Evolutionary conservation across 768 basidiomycete genomes (phyloP), one percentile per base, ranked within the genome.

Genomic region (Piloderma croceum): DNA sequence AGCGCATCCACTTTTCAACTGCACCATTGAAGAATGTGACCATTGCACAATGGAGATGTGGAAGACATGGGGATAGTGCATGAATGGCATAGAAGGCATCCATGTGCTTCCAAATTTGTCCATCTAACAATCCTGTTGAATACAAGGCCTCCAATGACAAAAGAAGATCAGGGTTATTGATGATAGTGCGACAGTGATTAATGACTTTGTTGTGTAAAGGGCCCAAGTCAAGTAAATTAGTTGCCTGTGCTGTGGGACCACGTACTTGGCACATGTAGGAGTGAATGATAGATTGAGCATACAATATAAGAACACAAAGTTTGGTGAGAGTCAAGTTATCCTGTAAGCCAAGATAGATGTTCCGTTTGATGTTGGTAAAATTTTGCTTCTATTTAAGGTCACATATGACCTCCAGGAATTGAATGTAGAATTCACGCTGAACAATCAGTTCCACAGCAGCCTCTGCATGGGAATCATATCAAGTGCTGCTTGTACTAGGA

Each of bases 401-500:
- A 1, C 49, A 44, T 12, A 62, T 46, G 7, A 39, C 18, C 7
- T 44, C 40, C 6, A 71, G 47, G 48, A 65, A 65, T 1, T 45
- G 19, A n/a, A 58, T 38, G 43, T 52, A 59, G 0, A 42, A 23
- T 0, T 44, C 22, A 2, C 48, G 59, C 37, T 65, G 34, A 0
- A 53, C 34, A 15, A 67, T 35, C 7, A 67, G 43, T 7, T 41
- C 53, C 0, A 46, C 36, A 0, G 59, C 48, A 1, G 61, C 64
- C 3, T 59, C 51, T 15, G 59, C 45, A 42, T 65, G 52, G 2
- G 56, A 59, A 20, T 61, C 53, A 43, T 54, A 70, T 0, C 57
- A 57, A 1, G 53, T 67, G 40, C 65, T 68, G 45, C 58, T 62
- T 0, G 59, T 61, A 34, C 65, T 61, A 0, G 67, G 64, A 36